Percentiles rank a stretch among this genome's conserved stretches.
These are phyloP conservation scores for Colletotrichum nymphaeae DNA, from an alignment of 2,329 filamentous ascomycete genomes.

Conservation along the genomic window DNA sequence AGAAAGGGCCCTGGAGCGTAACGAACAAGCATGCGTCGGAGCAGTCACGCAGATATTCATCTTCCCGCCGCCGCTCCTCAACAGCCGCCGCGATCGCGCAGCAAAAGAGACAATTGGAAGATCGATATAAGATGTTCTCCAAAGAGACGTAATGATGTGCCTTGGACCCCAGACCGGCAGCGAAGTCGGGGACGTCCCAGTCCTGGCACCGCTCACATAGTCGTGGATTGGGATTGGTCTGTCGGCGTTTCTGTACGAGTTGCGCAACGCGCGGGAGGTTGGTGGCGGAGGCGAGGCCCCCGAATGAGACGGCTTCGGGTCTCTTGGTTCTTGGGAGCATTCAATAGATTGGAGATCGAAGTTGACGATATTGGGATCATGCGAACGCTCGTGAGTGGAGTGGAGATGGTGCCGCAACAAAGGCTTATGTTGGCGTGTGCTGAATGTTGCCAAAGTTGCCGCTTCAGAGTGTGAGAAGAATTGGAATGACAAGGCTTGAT, in stretches of 20 bases:
- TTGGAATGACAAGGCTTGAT: not conserved
- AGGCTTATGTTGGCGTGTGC: not conserved
- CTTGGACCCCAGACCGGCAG: conserved; percentile 11
- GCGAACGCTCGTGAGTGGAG: too few species aligned
- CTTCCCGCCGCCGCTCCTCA: not conserved
- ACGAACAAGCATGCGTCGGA: not conserved
- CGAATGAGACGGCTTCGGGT: conserved; percentile 6
- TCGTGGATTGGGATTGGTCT: not conserved
- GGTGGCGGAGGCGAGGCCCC: not conserved
- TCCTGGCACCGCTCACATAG: conserved; percentile 24
- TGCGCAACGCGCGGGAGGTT: not conserved
- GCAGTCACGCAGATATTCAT: not conserved
- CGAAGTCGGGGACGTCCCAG: conserved; percentile 23
- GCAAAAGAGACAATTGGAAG: not conserved
- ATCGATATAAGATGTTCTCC: not conserved
- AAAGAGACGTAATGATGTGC: not conserved
- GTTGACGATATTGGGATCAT: not conserved
- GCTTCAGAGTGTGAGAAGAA: not conserved
- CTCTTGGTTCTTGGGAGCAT: conserved; percentile 20
- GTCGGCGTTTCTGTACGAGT: not conserved
- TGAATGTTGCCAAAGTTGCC: not conserved
- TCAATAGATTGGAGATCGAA: not conserved
- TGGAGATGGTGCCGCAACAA: not conserved
- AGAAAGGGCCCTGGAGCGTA: conserved; percentile 14
- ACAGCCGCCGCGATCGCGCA: not conserved